These are phyloP conservation scores for Naematelia encephala DNA, from an alignment of 768 basidiomycete species.

Conservation along the genomic window DNA sequence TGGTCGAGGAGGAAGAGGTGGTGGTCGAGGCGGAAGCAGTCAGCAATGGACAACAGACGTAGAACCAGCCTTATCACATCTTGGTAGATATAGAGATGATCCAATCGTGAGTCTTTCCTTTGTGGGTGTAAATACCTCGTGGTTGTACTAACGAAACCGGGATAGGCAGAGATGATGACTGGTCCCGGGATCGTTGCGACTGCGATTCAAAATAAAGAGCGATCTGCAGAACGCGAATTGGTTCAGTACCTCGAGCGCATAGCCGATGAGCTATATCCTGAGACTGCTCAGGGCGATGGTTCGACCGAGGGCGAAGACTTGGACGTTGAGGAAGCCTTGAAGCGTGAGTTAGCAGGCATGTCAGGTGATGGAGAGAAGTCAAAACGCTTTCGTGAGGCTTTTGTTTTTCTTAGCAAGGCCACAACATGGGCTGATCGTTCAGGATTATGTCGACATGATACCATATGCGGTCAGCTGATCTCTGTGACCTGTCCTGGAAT, in stretches of 20 bases:
- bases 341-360: constrained; percentile 34
- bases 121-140: not conserved
- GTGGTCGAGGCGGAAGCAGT: constrained; percentile 1
- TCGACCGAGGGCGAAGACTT: constrained; percentile 18
- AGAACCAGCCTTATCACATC: constrained; percentile 12
- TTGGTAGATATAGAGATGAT: constrained; percentile 30
- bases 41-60: constrained; percentile 1
- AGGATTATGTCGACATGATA: constrained; percentile 36
- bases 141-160: not conserved
- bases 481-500: not conserved
- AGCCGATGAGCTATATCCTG: constrained; percentile 40
- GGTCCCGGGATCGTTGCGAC: constrained; percentile 35
- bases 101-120: constrained; percentile 20
- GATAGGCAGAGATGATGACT: constrained; percentile 26
- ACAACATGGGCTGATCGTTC: constrained; percentile 2
- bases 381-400: constrained; percentile 27
- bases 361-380: constrained; percentile 26
- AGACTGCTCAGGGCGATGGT: constrained; percentile 20
- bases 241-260: constrained; percentile 31
- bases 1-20: not conserved
- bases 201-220: constrained; percentile 31
- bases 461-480: constrained; percentile 30
- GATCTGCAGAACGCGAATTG: constrained; percentile 37
- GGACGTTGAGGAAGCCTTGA: constrained; percentile 36
- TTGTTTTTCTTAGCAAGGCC: not conserved